A percentile compares a stretch with the other conserved stretches of the same genome.
phyloP scores from a whole-genome alignment of 768 basidiomycete species.

The Tylopilus sp. region DNA sequence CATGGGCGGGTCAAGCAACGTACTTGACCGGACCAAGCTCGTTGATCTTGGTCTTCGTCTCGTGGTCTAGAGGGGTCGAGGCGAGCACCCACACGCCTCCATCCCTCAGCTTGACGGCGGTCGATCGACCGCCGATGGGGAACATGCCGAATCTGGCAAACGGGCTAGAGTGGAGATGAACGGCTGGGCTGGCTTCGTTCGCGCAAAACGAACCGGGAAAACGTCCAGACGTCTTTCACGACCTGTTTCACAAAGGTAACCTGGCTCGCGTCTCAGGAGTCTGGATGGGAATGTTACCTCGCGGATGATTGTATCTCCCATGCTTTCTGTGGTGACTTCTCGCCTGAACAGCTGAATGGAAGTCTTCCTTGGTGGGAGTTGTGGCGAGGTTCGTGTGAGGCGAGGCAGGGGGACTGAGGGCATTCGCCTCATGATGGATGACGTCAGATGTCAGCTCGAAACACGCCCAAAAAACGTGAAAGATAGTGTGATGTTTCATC shows the following conservation, averaged over 20 bases:
- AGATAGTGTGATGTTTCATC: neutral
- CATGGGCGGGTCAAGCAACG: neutral
- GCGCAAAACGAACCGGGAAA: conserved; percentile 47
- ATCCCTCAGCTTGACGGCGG: conserved; percentile 66
- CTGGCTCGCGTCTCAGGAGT: neutral
- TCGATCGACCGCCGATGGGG: conserved; percentile 80
- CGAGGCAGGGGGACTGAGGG: conserved; percentile 15
- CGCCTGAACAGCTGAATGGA: conserved; percentile 1
- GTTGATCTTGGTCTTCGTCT: conserved; percentile 60
- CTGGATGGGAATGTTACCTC: conserved; percentile 31
- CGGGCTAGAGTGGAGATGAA: conserved; percentile 41
- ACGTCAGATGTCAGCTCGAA: conserved; percentile 15
- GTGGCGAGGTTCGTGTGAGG: conserved; percentile 9
- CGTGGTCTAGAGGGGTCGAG: conserved; percentile 65
- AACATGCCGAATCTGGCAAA: conserved; percentile 64
- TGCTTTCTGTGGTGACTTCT: conserved; percentile 11
- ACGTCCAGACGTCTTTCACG: conserved; percentile 56
- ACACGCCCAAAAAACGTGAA: conserved; percentile 16
- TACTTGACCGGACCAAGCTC: conserved; percentile 69
- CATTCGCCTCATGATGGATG: conserved; percentile 5
- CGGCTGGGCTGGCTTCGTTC: neutral
- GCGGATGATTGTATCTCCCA: conserved; percentile 41
- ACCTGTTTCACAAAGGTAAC: conserved; percentile 34
- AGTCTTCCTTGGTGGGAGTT: conserved; percentile 16
- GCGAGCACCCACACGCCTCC: conserved; percentile 82